Evolutionary conservation across 129 eudicot genomes (phyloP), one percentile per base, ranked within the genome.

Genomic region (Centaurea solstitialis): DNA sequence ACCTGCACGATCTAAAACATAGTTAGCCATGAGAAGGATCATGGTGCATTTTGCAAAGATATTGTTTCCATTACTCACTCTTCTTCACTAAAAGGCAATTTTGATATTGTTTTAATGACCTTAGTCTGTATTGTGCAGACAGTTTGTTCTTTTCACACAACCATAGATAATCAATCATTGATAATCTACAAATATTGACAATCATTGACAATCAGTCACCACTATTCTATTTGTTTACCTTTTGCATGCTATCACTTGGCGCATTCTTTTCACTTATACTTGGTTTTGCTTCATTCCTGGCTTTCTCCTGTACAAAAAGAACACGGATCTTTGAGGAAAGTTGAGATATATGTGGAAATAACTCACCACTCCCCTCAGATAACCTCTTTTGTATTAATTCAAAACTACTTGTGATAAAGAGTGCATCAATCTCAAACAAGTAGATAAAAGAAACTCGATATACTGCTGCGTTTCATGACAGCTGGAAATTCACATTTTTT

Each of bases 1-100:
- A 82, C 83, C 96, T 93, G 90, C 91, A 81, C 24, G 47, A 85
- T 24, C 20, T 5, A 11, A 6, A 53, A 74, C 7, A 20, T 30
- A 38, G 39, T 18, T 72, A 4, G 5, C 11, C 17, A 22, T 20
- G 28, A 64, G 28, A 64, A 64, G 68, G 68, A 18, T 64, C 68
- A 64, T 4, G 1, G 22, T 57, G 65, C 15, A 43, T 10, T 43
- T 41, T 41, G 47, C 47, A 11, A 1, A 33, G 37, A 33, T 33
- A 3, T 33, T 33, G 37, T 41, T 41, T 8, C 47, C 47, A 41
- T 41, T 41, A 8, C 47, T 41, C 47, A 41, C 47, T 41, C 47
- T 41, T 41, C 13, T 41, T 41, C 47, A 41, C 47, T 41, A 41
- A 41, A 41, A 41, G 47, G 47, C 47, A 8, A 41, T 9, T 41